Conservation (phyloP, 805 yeast genomes). For the Nakazawaea laoshanensis region DNA sequence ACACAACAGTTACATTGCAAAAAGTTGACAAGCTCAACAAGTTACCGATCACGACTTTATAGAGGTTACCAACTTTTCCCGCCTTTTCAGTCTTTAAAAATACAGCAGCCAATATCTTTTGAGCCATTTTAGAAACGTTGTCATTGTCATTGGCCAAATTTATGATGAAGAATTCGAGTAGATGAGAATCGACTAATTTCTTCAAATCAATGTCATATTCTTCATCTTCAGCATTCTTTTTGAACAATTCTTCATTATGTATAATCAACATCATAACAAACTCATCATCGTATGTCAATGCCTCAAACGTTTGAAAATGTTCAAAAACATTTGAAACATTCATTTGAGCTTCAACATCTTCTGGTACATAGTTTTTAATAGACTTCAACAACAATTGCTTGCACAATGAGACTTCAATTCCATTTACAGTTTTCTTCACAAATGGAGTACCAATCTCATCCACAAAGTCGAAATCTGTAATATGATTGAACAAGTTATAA, state of each 20-base stretch:
- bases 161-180: slow-evolving; percentile 43
- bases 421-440: slow-evolving; percentile 33
- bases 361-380: slow-evolving; percentile 25
- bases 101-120: slow-evolving; percentile 34
- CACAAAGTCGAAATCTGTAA: slow-evolving; percentile 57
- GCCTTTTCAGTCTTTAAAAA: slow-evolving; percentile 32
- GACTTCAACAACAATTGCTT: slow-evolving; percentile 43
- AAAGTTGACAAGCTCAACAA: slow-evolving; percentile 18
- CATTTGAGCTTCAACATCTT: slow-evolving; percentile 21
- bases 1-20: slow-evolving; percentile 39
- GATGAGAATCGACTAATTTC: slow-evolving; percentile 45
- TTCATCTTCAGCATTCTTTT: slow-evolving; percentile 21
- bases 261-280: slow-evolving; percentile 54
- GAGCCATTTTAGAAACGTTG: slow-evolving; percentile 26
- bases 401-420: slow-evolving; percentile 42
- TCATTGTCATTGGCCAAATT: slow-evolving; percentile 30
- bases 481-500: slow-evolving; percentile 57
- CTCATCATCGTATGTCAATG: slow-evolving; percentile 52
- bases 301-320: slow-evolving; percentile 12
- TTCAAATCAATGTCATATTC: slow-evolving; percentile 38
- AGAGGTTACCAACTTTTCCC: slow-evolving; percentile 27
- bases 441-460: slow-evolving; percentile 27
- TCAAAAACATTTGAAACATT: slow-evolving; percentile 22
- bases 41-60: slow-evolving; percentile 45
- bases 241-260: slow-evolving; percentile 58